Conservation (phyloP, 1,139 yeast species). For the Blastobotrys aristatus region DNA sequence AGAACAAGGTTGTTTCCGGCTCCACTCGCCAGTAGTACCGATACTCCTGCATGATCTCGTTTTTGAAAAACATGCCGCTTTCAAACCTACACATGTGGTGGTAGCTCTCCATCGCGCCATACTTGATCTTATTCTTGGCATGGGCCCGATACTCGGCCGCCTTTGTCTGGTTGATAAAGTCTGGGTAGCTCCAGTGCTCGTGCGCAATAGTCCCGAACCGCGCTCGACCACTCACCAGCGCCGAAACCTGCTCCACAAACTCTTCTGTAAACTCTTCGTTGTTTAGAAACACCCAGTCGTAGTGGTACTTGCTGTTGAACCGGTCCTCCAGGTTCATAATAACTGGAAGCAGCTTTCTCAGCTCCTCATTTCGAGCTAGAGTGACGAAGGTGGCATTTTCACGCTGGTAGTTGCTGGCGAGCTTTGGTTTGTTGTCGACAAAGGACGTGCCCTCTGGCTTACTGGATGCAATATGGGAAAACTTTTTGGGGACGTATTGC, state of each 20-base stretch:
- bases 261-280: slow-evolving; percentile 58
- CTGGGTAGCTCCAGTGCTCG: slow-evolving; percentile 63
- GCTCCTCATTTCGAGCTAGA: slow-evolving; percentile 63
- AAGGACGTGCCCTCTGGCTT: no score
- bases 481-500: background rate
- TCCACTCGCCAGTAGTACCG: slow-evolving; percentile 76
- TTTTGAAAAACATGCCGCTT: slow-evolving; percentile 56
- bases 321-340: slow-evolving; percentile 54
- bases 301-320: slow-evolving; percentile 65
- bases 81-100: slow-evolving; percentile 78
- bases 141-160: slow-evolving; percentile 34
- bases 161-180: slow-evolving; percentile 40
- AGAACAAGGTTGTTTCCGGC: slow-evolving; percentile 64
- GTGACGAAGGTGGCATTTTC: slow-evolving; percentile 75
- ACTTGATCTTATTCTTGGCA: slow-evolving; percentile 47
- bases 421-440: background rate
- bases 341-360: slow-evolving; percentile 45
- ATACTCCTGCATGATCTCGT: slow-evolving; percentile 52
- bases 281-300: slow-evolving; percentile 79
- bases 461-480: no score
- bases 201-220: slow-evolving; percentile 51
- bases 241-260: slow-evolving; percentile 45
- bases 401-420: slow-evolving; percentile 14
- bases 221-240: slow-evolving; percentile 46
- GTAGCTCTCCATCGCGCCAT: slow-evolving; percentile 56